Evolutionary conservation across 139 green algal genomes (phyloP).

Genomic region (Chlamydomonas incerta): DNA sequence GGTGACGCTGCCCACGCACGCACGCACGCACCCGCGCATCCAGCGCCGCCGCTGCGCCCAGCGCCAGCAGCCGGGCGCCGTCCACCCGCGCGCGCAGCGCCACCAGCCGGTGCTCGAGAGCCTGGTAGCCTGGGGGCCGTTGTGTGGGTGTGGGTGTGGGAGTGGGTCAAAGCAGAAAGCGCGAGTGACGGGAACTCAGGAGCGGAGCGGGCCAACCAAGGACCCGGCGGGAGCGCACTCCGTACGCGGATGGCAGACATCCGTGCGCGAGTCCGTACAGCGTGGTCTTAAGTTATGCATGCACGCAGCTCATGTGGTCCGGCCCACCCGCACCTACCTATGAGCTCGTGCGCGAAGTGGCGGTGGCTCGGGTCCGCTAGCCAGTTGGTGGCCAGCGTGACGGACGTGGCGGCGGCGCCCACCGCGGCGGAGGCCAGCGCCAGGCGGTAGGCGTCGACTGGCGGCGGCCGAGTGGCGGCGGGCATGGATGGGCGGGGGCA

Average conservation of each 20-base stretch:
- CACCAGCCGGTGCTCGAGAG: not conserved
- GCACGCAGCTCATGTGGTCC: too few species aligned
- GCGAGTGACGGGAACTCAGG: too few species aligned
- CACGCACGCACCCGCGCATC: not conserved
- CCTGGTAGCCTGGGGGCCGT: not conserved
- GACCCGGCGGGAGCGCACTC: too few species aligned
- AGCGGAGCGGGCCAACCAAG: too few species aligned
- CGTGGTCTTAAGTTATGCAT: too few species aligned
- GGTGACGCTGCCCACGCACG: too few species aligned
- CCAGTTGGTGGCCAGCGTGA: not conserved
- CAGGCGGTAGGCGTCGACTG: conserved; percentile 1
- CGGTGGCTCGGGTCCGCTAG: not conserved
- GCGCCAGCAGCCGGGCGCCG: conserved; percentile 5
- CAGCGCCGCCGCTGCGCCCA: not conserved
- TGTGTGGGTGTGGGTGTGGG: not conserved
- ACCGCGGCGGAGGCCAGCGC: not conserved
- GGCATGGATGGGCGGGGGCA: too few species aligned
- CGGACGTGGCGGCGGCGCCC: not conserved
- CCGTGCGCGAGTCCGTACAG: too few species aligned
- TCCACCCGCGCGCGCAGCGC: not conserved
- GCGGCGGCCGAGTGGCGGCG: not conserved
- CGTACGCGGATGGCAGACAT: too few species aligned
- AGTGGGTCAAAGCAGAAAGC: too few species aligned
- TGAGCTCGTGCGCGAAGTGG: not conserved
- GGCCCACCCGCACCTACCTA: not conserved